Base-by-base conservation (phyloP, 768 basidiomycete species). In the Myochromella boudieri region DNA sequence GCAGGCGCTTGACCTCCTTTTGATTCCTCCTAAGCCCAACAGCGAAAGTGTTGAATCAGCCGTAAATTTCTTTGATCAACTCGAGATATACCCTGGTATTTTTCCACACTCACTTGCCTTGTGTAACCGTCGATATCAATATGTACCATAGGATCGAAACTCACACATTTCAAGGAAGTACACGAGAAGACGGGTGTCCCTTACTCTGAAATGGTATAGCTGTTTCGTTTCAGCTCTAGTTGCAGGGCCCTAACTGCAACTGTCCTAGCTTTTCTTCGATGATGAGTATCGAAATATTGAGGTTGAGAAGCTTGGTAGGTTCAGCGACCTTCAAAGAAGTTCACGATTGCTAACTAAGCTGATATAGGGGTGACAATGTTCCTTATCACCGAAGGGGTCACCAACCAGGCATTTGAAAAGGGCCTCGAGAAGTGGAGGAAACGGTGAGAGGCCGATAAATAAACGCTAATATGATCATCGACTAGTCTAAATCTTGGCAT, bases 291-390 rank as follows among this genome's bases (percentile, higher is more conserved):
- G 85, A 20, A 85, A 85, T 55, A 68, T 68, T 27, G 82, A 85
- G 52, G 84, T 87, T 0, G 84, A 78, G 58, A 63, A 70, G 26
- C 68, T 85, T 2, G 84, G 84, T 78, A 44, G 9, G 64, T 55
- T 29, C 39, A 11, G 10, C 15, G 11, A 12, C 2, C 14, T 37
- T 37, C 11, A 42, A 33, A 10, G 48, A 46, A 18, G 5, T 14
- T 9, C 41, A 25, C 10, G 20, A 14, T 4, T 8, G 27, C 25
- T 32, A 43, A 17, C 14, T 43, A 54, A 18, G 42, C n/a, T 32
- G n/a, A 21, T 32, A 27, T 28, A 82, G 91, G 93, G 2, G 90
- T 95, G 2, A 91, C 88, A 0, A 93, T 95, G 66, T 70, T 78
- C 44, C 77, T 87, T n/a, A 86, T 90, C 4, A 64, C 68, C 2